Base-by-base conservation (phyloP, 169 alveolate species). In the Plasmodium chabaudi region DNA sequence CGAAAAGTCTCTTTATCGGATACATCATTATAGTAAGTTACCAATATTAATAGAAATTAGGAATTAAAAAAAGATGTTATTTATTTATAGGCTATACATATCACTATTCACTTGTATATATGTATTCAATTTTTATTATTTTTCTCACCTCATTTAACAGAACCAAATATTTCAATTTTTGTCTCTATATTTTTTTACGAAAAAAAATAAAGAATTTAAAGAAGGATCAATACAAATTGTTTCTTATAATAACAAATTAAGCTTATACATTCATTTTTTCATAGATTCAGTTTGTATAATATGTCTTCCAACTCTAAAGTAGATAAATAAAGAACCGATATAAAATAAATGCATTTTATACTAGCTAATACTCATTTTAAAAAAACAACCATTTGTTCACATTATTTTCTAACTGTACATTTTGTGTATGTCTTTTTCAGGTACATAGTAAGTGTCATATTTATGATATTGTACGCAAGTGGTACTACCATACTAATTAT, bases 11-110 rank as follows among this genome's bases (percentile, higher is more conserved):
- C 49, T 79, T 65, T 57, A 47, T 79, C 12, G 89, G 61, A 55
- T 79, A 79, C 56, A 79, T 79, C 44, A 55, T 79, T 67, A 55
- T 79, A 21, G 89, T 79, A 79, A 79, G 89, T 42, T 65, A n/a
- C 9, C 56, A 34, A 71, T 10, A 69, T 9, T 9, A 13, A 60
- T 19, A 21, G 13, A 9, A 60, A 12, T 19, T 5, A 34, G 7
- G 42, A 34, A 34, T 34, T 34, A 3, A 3, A 34, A 34, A 34
- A 51, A 51, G 0, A 51, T 51, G 1, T 51, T 4, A 3, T 44
- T 19, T 55, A n/a, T 42, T 10, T 12, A n/a, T 69, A n/a, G n/a
- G 59, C 25, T 12, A 13, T n/a, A 25, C 47, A 19, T 13, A 46
- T 34, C 59, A 5, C 51, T 42, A 6, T 47, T 23, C 12, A 7